A percentile compares a stretch with the other conserved stretches of the same genome.
These are phyloP conservation scores for Coemansia sp. DNA, from an alignment of 192 early-diverging fungal species.

Conservation along the genomic window DNA sequence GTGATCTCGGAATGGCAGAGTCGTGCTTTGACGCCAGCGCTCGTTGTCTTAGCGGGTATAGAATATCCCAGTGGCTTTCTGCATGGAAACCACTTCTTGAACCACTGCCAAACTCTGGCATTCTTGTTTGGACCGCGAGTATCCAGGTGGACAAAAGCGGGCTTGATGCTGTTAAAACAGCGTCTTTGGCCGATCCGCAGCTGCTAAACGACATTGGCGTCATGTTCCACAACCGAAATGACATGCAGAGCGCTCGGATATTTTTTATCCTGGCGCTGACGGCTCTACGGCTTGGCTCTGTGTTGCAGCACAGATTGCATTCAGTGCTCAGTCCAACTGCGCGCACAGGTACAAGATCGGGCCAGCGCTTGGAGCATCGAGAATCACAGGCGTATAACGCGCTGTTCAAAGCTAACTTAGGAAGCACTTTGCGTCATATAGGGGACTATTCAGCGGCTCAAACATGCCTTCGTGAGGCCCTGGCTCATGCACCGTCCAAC, in stretches of 20 bases:
- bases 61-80: conserved; percentile 22
- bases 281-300: conserved; percentile 11
- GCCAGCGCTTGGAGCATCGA: not conserved
- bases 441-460: conserved; percentile 25
- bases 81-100: conserved; percentile 28
- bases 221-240: conserved; percentile 29
- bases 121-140: conserved; percentile 15
- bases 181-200: conserved; percentile 41
- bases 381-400: conserved; percentile 34
- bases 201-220: conserved; percentile 47
- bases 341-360: not conserved
- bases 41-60: conserved; percentile 35
- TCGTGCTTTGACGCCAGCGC: conserved; percentile 53
- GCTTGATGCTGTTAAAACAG: not conserved
- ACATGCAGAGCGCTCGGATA: conserved; percentile 19
- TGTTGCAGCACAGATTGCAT: conserved; percentile 24
- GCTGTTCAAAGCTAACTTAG: conserved; percentile 39
- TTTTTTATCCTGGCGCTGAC: conserved; percentile 27
- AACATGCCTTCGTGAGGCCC: conserved; percentile 22
- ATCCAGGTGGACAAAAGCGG: not conserved
- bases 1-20: conserved; percentile 48
- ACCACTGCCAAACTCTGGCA: conserved; percentile 2
- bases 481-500: conserved; percentile 24
- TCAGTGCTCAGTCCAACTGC: conserved; percentile 10
- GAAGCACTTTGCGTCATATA: conserved; percentile 30